A percentile compares a stretch with the other conserved stretches of the same genome.
phyloP scores from a whole-genome alignment of 805 yeast species.

The Blastobotrys muscicola region DNA sequence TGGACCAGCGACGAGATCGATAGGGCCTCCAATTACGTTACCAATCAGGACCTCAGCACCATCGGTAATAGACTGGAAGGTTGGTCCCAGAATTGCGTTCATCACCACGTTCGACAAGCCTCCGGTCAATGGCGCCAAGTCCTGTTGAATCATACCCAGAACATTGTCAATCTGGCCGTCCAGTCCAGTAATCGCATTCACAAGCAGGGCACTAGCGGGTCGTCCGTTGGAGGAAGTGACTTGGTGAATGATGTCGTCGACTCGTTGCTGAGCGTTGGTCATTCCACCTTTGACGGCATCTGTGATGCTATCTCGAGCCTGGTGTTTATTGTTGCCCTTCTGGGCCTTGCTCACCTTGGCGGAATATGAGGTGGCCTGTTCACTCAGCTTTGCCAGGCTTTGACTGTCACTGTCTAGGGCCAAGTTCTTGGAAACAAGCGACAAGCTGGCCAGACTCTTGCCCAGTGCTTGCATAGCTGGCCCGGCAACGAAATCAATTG shows the following conservation, averaged over 20 bases:
- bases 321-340: no score
- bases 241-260: slow-evolving; percentile 1
- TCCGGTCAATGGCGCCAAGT: slow-evolving; percentile 5
- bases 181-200: slow-evolving; percentile 12
- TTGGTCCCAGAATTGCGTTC: slow-evolving; percentile 5
- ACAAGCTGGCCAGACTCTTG: not conserved
- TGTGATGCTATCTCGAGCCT: no score
- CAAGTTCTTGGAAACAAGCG: no score
- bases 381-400: no score
- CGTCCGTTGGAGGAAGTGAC: not conserved
- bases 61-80: slow-evolving; percentile 4
- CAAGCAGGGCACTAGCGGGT: slow-evolving; percentile 12
- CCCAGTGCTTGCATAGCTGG: slow-evolving; percentile 9
- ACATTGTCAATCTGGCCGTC: slow-evolving; percentile 16
- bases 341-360: no score
- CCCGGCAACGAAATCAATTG: slow-evolving; percentile 7
- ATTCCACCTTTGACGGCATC: not conserved
- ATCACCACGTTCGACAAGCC: slow-evolving; percentile 9
- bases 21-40: not conserved
- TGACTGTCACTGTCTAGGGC: no score
- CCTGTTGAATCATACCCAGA: slow-evolving; percentile 6
- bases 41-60: slow-evolving; percentile 6
- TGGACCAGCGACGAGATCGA: slow-evolving; percentile 3
- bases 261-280: not conserved
- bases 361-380: no score